Percentiles rank a stretch among this genome's conserved stretches.
These are phyloP conservation scores for Pseudodiploospora longispora DNA, from an alignment of 2,329 filamentous ascomycete genomes.

Conservation along the genomic window DNA sequence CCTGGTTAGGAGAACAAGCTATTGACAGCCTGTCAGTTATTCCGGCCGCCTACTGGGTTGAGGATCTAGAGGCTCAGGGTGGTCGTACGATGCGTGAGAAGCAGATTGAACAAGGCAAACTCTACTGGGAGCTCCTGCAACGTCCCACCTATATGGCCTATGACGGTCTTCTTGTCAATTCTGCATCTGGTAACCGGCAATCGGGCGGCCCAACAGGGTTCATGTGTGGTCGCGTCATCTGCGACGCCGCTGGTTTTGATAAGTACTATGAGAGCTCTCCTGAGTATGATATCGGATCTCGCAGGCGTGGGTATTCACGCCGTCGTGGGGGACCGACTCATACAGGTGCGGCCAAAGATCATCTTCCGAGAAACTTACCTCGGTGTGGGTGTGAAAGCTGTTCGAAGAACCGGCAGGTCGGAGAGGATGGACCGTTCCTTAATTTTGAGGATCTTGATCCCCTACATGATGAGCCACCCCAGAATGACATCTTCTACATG, in stretches of 20 bases:
- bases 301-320: conserved; percentile 1
- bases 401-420: conserved; percentile 11
- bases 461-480: conserved; percentile 24
- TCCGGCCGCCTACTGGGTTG: conserved; percentile 34
- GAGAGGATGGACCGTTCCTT: conserved; percentile 24
- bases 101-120: conserved; percentile 32
- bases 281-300: conserved; percentile 10
- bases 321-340: conserved; percentile 3
- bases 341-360: conserved; percentile 17
- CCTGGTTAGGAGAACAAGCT: conserved; percentile 36
- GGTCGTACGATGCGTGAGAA: conserved; percentile 26
- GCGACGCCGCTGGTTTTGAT: conserved; percentile 34
- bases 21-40: conserved; percentile 33
- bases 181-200: conserved; percentile 15
- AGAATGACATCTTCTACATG: conserved; percentile 35
- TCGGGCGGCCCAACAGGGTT: conserved; percentile 25
- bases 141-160: conserved; percentile 39
- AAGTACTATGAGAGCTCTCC: conserved; percentile 23
- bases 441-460: conserved; percentile 35
- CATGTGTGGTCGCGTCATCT: conserved; percentile 34
- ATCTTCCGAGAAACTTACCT: conserved; percentile 32
- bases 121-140: conserved; percentile 41
- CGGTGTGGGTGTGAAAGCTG: conserved; percentile 36
- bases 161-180: conserved; percentile 31
- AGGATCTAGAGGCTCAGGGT: conserved; percentile 23